phyloP scores from a whole-genome alignment of 805 yeast species.

The Kluyveromyces starmeri region DNA sequence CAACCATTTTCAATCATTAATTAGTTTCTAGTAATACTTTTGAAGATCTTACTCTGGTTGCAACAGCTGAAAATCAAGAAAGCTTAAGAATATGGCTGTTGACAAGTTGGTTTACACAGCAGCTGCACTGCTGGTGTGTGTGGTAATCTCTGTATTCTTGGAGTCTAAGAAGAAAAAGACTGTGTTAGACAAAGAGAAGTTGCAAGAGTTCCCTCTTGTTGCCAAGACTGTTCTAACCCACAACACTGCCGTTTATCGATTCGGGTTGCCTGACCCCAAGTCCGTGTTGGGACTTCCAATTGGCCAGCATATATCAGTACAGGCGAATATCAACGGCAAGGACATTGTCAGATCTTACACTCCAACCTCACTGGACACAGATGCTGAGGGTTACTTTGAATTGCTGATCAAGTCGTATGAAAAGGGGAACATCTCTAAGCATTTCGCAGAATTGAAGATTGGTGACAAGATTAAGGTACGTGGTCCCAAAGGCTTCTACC shows the following conservation, averaged over 20 bases:
- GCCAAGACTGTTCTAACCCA: slow-evolving; percentile 68
- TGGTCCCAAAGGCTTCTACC: slow-evolving; percentile 89
- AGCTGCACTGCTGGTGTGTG: not conserved
- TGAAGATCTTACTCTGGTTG: no score
- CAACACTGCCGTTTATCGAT: slow-evolving; percentile 76
- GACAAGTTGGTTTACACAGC: slow-evolving; percentile 1
- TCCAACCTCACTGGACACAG: slow-evolving; percentile 71
- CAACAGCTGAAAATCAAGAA: no score
- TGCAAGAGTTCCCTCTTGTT: slow-evolving; percentile 71
- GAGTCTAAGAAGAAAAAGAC: slow-evolving; percentile 23
- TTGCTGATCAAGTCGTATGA: slow-evolving; percentile 80
- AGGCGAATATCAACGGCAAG: slow-evolving; percentile 67
- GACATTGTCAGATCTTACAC: slow-evolving; percentile 83
- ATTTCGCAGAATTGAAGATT: slow-evolving; percentile 59
- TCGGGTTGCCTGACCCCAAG: slow-evolving; percentile 66
- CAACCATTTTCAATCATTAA: no score
- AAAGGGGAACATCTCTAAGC: slow-evolving; percentile 72
- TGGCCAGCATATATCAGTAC: slow-evolving; percentile 86
- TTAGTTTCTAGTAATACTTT: no score
- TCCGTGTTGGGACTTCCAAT: slow-evolving; percentile 82
- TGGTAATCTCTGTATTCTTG: not conserved
- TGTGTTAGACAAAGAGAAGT: slow-evolving; percentile 56
- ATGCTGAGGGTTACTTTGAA: slow-evolving; percentile 74
- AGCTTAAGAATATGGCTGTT: not conserved
- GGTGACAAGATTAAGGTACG: slow-evolving; percentile 73